Evolutionary conservation across 2,329 filamentous ascomycete species (phyloP).

Genomic region (Elsinoe fawcettii): DNA sequence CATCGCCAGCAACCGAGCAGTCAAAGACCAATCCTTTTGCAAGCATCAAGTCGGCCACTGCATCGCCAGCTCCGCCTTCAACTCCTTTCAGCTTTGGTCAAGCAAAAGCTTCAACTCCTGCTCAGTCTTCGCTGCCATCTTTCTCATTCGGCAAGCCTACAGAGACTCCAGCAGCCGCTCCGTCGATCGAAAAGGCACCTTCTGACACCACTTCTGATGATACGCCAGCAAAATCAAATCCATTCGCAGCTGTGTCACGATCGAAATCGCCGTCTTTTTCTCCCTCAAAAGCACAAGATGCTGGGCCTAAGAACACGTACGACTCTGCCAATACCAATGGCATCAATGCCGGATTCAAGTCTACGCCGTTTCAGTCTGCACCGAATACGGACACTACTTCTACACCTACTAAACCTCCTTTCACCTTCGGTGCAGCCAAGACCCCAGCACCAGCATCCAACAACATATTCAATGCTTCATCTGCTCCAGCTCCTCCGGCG

Average conservation of each 20-base stretch:
- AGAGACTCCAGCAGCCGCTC: neutral
- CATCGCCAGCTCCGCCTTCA: neutral
- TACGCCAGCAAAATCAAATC: conserved; percentile 16
- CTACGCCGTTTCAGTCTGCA: neutral
- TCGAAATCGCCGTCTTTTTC: neutral
- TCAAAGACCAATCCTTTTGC: conserved; percentile 14
- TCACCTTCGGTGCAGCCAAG: neutral
- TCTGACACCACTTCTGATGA: neutral
- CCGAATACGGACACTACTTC: neutral
- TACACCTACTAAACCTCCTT: neutral
- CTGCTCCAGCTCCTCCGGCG: conserved; percentile 4
- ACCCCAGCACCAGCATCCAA: conserved; percentile 4
- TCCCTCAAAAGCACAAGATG: neutral
- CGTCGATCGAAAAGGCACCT: neutral
- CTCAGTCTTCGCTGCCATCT: neutral
- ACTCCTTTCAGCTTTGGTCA: neutral
- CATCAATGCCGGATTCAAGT: neutral
- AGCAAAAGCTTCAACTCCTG: neutral
- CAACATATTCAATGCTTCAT: conserved; percentile 7
- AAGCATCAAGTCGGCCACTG: conserved; percentile 10
- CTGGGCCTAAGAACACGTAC: neutral
- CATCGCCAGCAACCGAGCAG: neutral
- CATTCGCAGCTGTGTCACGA: conserved; percentile 16
- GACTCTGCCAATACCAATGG: neutral
- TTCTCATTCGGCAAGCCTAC: conserved; percentile 12